Conservation (phyloP, 345 rosid species). For the Euphorbia tirucalli region DNA sequence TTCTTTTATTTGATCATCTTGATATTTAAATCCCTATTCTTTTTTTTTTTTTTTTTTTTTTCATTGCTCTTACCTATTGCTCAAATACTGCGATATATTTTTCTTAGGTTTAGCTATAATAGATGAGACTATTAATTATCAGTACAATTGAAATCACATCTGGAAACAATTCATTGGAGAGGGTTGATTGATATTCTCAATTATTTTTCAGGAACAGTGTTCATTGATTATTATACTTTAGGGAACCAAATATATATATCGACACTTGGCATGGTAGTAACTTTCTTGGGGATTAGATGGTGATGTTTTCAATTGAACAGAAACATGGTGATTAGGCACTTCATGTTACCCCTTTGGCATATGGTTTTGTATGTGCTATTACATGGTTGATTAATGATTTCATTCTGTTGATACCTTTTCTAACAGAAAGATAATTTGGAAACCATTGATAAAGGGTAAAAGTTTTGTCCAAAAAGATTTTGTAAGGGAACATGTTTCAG, state of each 20-base stretch:
- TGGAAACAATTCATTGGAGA: background rate
- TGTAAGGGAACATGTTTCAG: background rate
- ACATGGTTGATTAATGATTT: background rate
- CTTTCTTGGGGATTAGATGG: background rate
- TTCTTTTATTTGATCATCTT: constrained; percentile 1
- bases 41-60: background rate
- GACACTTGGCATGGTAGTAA: background rate
- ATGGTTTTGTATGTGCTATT: background rate
- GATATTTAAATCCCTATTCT: background rate
- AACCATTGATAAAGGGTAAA: background rate
- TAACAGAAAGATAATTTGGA: background rate
- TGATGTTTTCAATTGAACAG: background rate
- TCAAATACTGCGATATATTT: background rate
- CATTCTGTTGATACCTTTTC: background rate
- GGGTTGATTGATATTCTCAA: background rate
- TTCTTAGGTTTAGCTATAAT: background rate
- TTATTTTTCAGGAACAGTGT: background rate
- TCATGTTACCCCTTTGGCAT: background rate
- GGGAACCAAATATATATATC: background rate
- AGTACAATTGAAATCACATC: background rate
- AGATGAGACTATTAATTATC: background rate
- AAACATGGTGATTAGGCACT: background rate
- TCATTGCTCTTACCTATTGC: background rate
- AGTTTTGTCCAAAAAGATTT: background rate
- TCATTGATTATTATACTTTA: background rate